Base-by-base conservation (phyloP, 192 early-diverging fungal species). In the Geosiphon pyriformis region DNA sequence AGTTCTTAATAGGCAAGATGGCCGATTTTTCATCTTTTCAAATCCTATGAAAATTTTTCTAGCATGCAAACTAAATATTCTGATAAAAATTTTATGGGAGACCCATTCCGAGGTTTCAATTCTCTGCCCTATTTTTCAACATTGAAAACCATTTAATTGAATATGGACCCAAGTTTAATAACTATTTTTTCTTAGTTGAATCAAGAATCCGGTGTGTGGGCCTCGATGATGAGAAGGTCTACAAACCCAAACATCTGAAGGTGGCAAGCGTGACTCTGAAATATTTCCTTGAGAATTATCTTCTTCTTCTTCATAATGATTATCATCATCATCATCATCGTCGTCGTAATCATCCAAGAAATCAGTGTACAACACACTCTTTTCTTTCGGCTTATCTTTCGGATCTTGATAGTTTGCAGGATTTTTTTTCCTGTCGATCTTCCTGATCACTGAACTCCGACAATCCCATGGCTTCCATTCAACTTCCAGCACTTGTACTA, bases 401-500 rank as follows among this genome's bases (percentile, higher is more conserved):
- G 31, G 32, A 12, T 46, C n/a, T n/a, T n/a, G n/a, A n/a, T n/a
- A n/a, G n/a, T n/a, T n/a, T n/a, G n/a, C n/a, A n/a, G n/a, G n/a
- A n/a, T n/a, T n/a, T n/a, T n/a, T n/a, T n/a, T n/a, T n/a, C n/a
- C n/a, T n/a, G n/a, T n/a, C n/a, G n/a, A n/a, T 64, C 27, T 46
- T 72, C 47, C 77, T 71, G 31, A 81, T 74, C 29, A 78, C 49
- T 0, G 80, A 80, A 7, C 70, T 22, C 20, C 69, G 56, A 17
- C 79, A 57, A 26, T 81, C 74, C 80, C 80, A 81, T 30, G 70
- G 65, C 52, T 74, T 77, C 72, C 75, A 72, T 23, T 68, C 66
- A 1, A 71, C 56, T 8, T 81, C 80, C 8, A 78, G 51, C 37
- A 71, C 70, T 11, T 65, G 52, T 15, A 74, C 78, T 49, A 72